Conservation (phyloP, 495 filamentous ascomycete species). For the Acidomyces sp. region DNA sequence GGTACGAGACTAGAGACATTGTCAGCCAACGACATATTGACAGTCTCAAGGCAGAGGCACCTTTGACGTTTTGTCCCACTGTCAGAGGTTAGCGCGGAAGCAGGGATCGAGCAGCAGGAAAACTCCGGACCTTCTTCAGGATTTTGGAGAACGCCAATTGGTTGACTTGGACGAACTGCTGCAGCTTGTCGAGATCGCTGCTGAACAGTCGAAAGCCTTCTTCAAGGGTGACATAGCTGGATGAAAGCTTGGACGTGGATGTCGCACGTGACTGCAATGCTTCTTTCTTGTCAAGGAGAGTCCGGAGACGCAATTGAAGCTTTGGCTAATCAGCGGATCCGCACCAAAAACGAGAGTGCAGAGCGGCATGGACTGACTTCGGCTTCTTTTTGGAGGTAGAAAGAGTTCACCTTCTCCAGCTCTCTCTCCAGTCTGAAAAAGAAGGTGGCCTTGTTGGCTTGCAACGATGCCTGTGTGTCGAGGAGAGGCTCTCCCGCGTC, state of each 20-base stretch:
- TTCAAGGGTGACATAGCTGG: constrained; percentile 83
- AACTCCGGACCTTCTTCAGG: constrained; percentile 65
- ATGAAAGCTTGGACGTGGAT: constrained; percentile 65
- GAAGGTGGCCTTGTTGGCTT: constrained; percentile 95
- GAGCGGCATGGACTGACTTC: constrained; percentile 71
- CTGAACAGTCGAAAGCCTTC: constrained; percentile 96
- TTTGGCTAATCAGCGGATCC: constrained; percentile 28
- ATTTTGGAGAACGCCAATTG: constrained; percentile 97
- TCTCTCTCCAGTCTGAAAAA: constrained; percentile 98
- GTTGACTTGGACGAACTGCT: constrained; percentile 97
- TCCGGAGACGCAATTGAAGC: constrained; percentile 85
- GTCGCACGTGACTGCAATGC: constrained; percentile 61
- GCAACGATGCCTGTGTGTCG: constrained; percentile 80
- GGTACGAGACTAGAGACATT: constrained; percentile 58
- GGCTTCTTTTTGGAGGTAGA: constrained; percentile 95
- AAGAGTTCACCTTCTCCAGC: constrained; percentile 94
- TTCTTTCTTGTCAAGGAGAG: constrained; percentile 86
- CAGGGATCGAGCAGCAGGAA: constrained; percentile 11
- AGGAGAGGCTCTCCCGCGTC: constrained; percentile 35
- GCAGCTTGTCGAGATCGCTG: constrained; percentile 88
- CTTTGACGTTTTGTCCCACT: constrained; percentile 99
- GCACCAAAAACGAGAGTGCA: too few species aligned
- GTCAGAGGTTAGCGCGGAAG: constrained; percentile 23
- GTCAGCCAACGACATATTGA: constrained; percentile 3
- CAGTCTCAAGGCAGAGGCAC: constrained; percentile 25